Base-by-base conservation (phyloP, 2,329 filamentous ascomycete genomes). In the Talaromyces albobiverticillius region DNA sequence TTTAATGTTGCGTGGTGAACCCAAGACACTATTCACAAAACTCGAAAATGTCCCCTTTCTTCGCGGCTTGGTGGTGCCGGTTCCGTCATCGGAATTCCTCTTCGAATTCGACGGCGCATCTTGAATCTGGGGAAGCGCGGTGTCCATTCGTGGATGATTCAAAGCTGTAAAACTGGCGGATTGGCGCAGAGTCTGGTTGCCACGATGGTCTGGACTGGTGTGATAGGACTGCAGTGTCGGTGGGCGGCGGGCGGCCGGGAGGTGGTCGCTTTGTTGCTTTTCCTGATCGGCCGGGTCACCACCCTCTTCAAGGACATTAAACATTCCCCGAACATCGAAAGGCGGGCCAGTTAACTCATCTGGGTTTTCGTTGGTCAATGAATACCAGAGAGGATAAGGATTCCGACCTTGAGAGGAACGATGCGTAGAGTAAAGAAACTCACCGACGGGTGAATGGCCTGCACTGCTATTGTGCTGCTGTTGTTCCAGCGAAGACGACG, bases 1-100 rank as follows among this genome's bases (percentile, higher is more conserved):
- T 71, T 93, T 85, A 45, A 94, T 90, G 60, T 91, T 90, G 72
- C 92, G 89, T 51, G 89, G 91, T 32, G 91, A 93, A 61, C 89
- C 88, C 56, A 95, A 85, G 67, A 86, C 77, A 69, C 87, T 93
- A 70, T 86, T 93, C 78, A 96, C 86, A 66, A 95, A 91, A 62
- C 86, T 89, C 14, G 89, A 91, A 68, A 96, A 90, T 55, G 89
- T 90, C 49, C 88, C 89, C 77, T 95, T 95, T 77, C 95, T 71
- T 65, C 89, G 83, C 14, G 79, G 76, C 65, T 84, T 87, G 36
- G 43, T 87, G 36, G 43, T 16, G 53, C 87, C 83, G 63, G 82
- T 84, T 57, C 76, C 78, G 72, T 96, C 90, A 71, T 94, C 90
- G 14, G 90, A 94, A 69, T 86, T 88, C 61, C 90, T 79, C 74